A percentile compares a stretch with the other conserved stretches of the same genome.
Evolutionary conservation across 2,329 filamentous ascomycete species (phyloP).

Genomic region (Pseudogymnoascus sp.): DNA sequence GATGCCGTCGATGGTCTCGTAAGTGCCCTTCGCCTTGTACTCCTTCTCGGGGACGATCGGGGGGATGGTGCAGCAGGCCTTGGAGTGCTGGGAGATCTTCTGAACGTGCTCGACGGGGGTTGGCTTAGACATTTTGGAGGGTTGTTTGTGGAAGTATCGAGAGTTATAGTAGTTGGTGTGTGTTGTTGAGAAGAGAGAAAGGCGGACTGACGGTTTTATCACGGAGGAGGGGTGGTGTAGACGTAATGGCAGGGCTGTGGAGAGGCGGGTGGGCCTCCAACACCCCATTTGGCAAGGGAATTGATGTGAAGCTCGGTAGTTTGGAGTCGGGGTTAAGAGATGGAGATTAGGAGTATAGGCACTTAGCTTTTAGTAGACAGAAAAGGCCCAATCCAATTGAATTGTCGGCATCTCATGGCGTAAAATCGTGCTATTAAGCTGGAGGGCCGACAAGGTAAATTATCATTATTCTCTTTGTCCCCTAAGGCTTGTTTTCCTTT

Average conservation of each 20-base stretch:
- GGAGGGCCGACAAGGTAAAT: not conserved
- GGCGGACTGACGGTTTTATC: not conserved
- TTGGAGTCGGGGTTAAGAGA: not conserved
- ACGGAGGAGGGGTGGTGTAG: not conserved
- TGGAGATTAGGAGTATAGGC: not conserved
- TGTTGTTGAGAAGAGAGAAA: not conserved
- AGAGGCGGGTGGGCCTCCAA: not conserved
- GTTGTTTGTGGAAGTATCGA: not conserved
- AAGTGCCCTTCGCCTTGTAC: slow-evolving; percentile 39
- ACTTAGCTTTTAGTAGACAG: no score
- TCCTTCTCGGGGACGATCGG: slow-evolving; percentile 25
- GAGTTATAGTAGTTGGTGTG: not conserved
- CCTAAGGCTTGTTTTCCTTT: not conserved
- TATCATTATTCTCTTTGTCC: not conserved
- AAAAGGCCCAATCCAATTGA: not conserved
- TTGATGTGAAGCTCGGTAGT: not conserved
- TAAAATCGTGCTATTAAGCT: not conserved
- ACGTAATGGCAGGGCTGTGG: not conserved
- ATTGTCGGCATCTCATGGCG: not conserved
- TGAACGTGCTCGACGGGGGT: not conserved
- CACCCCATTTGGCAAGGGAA: not conserved
- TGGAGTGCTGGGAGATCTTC: slow-evolving; percentile 7
- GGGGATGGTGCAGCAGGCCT: slow-evolving; percentile 24
- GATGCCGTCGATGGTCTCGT: slow-evolving; percentile 42
- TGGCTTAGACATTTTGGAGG: not conserved